Base-by-base conservation (phyloP, 768 basidiomycete genomes). In the Rhizopogon vesiculosus region DNA sequence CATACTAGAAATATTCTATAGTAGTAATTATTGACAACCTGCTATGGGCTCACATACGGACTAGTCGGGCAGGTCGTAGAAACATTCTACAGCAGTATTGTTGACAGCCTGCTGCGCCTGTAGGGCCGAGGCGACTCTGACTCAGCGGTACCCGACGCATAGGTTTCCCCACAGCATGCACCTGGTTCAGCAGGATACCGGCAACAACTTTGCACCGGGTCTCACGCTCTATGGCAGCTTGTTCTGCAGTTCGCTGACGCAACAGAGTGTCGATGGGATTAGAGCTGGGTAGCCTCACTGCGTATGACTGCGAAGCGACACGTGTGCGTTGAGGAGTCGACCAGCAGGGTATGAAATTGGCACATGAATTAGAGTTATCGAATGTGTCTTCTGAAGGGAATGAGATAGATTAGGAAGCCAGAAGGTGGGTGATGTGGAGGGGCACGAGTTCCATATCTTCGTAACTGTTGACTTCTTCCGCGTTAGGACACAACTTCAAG, bases 151-250 rank as follows among this genome's bases (percentile, higher is more conserved):
- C 58, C 55, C 78, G 69, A n/a, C 81, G 70, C 73, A 80, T 74
- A 1, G 82, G 82, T 55, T 73, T 75, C n/a, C 82, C 81, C 3
- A 75, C 75, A 0, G 72, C 76, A 57, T 77, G 76, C 38, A 81
- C 77, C 19, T 82, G 73, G 61, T 78, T 79, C 29, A 86, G 71
- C 33, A 86, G 66, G 44, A 82, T 82, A 18, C 80, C 81, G 2
- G n/a, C n/a, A n/a, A 86, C 82, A 52, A 84, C 74, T 62, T 74
- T 76, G 56, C 78, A 75, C n/a, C n/a, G n/a, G n/a, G n/a, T n/a
- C n/a, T n/a, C n/a, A n/a, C n/a, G n/a, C n/a, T n/a, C n/a, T n/a
- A n/a, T n/a, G n/a, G n/a, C n/a, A n/a, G n/a, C n/a, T n/a, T n/a
- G n/a, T n/a, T n/a, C n/a, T n/a, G n/a, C n/a, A n/a, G n/a, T n/a